A percentile compares a stretch with the other conserved stretches of the same genome.
Conservation (phyloP, 2,329 filamentous ascomycete genomes). For the Aphanocladium album region DNA sequence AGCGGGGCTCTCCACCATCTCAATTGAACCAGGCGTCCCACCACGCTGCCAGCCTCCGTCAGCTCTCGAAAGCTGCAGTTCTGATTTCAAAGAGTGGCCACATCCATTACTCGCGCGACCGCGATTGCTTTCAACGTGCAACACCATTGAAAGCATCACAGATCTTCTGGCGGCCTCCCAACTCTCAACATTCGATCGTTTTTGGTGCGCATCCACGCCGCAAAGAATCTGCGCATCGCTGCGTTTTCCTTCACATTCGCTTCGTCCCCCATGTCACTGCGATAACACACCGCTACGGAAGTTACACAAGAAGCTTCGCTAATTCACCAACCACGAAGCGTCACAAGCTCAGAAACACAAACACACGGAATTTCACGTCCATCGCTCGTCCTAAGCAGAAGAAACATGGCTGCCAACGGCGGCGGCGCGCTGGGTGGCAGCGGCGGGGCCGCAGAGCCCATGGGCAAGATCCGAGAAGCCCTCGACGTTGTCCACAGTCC, state of each 20-base stretch:
- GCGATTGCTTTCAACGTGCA: background rate
- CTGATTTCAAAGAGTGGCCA: background rate
- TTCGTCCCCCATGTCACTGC: slow-evolving; percentile 10
- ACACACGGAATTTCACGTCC: background rate
- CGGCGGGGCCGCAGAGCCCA: slow-evolving; percentile 38
- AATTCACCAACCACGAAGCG: slow-evolving; percentile 4
- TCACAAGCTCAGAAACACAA: background rate
- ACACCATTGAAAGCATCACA: background rate
- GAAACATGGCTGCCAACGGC: slow-evolving; percentile 35
- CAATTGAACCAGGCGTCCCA: slow-evolving; percentile 4
- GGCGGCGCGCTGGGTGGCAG: slow-evolving; percentile 26
- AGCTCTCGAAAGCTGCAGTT: slow-evolving; percentile 6
- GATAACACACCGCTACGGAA: slow-evolving; percentile 10
- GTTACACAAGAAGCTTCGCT: slow-evolving; percentile 1
- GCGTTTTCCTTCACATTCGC: background rate
- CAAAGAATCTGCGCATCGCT: slow-evolving; percentile 1
- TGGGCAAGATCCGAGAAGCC: slow-evolving; percentile 72
- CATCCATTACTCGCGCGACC: background rate
- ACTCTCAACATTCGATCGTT: slow-evolving; percentile 5
- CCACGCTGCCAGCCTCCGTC: background rate
- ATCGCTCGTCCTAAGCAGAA: slow-evolving; percentile 2
- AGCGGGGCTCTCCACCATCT: slow-evolving; percentile 8
- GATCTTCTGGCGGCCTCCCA: background rate
- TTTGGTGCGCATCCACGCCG: background rate
- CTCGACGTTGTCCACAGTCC: slow-evolving; percentile 84